phyloP scores from a whole-genome alignment of 2,329 filamentous ascomycete genomes.

The Beauveria brongniartii region DNA sequence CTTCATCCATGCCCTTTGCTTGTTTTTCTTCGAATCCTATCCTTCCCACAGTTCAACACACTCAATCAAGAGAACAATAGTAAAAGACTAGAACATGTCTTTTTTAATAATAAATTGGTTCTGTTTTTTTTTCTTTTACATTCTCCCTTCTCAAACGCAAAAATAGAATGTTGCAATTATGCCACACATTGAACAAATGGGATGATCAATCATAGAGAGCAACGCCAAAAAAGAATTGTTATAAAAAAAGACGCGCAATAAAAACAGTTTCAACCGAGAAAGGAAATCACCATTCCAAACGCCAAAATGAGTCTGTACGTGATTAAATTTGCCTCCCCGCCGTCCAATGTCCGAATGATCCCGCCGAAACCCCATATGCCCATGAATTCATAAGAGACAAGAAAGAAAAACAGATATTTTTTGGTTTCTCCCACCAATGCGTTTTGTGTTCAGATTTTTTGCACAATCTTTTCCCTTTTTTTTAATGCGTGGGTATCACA shows the following conservation, averaged over 20 bases:
- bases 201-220: background rate
- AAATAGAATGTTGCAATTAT: background rate
- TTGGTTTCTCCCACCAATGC: background rate
- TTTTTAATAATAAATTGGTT: no score
- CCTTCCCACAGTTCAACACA: no score
- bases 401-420: background rate
- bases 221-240: background rate
- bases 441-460: background rate
- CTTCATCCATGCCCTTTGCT: no score
- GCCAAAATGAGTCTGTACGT: slow-evolving; percentile 11
- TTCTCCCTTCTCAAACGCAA: background rate
- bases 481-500: slow-evolving; percentile 2
- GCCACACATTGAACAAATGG: background rate
- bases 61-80: no score
- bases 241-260: background rate
- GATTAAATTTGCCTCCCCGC: background rate
- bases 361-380: background rate
- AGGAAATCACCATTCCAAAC: slow-evolving; percentile 7
- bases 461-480: background rate
- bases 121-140: no score
- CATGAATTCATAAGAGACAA: slow-evolving; percentile 5
- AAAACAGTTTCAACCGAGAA: background rate
- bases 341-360: background rate
- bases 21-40: no score
- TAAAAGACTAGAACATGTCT: no score